These are phyloP conservation scores for Blastomyces gilchristii DNA, from an alignment of 2,329 filamentous ascomycete species.

Conservation along the genomic window DNA sequence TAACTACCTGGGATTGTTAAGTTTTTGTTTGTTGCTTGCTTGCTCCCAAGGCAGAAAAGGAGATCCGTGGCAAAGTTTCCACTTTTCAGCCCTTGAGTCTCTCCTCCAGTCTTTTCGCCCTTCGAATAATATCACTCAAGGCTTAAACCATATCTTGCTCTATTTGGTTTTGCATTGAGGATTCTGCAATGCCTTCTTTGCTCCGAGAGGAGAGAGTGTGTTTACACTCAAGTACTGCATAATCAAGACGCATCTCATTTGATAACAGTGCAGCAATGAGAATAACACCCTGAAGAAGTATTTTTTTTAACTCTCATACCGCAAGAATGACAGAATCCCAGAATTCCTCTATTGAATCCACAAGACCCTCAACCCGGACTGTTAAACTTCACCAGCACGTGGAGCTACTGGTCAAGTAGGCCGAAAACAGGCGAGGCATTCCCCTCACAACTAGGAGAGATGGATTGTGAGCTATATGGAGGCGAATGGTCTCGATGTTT, in stretches of 20 bases:
- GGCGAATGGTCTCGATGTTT: neutral
- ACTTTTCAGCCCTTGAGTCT: neutral
- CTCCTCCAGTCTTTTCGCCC: neutral
- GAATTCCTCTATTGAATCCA: neutral
- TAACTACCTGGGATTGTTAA: no score
- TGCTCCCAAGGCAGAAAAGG: neutral
- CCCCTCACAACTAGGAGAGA: neutral
- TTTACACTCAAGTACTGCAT: neutral
- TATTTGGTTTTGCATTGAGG: neutral
- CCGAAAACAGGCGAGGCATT: neutral
- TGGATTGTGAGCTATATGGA: neutral
- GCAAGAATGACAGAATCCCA: neutral
- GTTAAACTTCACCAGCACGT: no score
- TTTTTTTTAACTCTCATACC: neutral
- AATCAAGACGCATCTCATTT: neutral
- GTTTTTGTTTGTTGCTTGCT: neutral
- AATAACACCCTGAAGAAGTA: neutral
- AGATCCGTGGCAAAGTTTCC: neutral
- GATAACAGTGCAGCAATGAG: neutral
- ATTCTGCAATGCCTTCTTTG: neutral
- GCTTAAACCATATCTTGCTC: neutral
- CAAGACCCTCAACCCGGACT: neutral
- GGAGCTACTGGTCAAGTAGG: neutral
- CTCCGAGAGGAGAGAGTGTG: neutral
- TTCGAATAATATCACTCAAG: neutral